Evolutionary conservation across 768 basidiomycete species (phyloP).

Genomic region (Trametes sanguinea): DNA sequence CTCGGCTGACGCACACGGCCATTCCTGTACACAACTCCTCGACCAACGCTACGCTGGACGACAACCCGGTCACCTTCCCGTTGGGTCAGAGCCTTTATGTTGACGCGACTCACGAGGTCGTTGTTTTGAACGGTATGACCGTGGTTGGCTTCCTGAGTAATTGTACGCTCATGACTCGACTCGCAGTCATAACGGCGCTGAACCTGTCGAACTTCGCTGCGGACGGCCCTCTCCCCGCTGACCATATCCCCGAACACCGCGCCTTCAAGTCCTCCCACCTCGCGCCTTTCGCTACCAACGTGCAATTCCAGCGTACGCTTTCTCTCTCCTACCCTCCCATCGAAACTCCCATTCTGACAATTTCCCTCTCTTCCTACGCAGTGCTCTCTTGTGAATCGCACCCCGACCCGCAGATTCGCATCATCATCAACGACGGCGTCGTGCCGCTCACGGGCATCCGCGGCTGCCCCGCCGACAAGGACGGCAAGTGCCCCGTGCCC

Average conservation of each 20-base stretch:
- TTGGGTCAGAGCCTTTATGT: conserved; percentile 75
- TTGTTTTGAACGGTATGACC: conserved; percentile 74
- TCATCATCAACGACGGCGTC: conserved; percentile 88
- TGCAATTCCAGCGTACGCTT: conserved; percentile 81
- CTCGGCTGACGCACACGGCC: conserved; percentile 77
- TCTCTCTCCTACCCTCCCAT: not conserved
- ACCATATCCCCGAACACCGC: conserved; percentile 64
- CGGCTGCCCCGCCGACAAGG: conserved; percentile 69
- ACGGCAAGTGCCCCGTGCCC: conserved; percentile 77
- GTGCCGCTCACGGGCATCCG: conserved; percentile 76
- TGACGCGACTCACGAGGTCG: conserved; percentile 91
- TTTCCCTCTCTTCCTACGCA: conserved; percentile 1
- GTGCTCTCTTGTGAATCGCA: conserved; percentile 33
- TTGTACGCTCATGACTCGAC: conserved; percentile 4
- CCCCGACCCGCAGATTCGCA: conserved; percentile 62
- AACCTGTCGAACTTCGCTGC: conserved; percentile 76
- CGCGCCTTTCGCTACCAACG: conserved; percentile 85
- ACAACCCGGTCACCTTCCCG: conserved; percentile 69
- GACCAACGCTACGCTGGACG: conserved; percentile 81
- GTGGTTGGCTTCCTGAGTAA: not conserved
- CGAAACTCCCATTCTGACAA: not conserved
- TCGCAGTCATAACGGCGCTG: conserved; percentile 76
- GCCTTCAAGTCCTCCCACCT: conserved; percentile 76
- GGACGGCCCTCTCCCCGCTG: conserved; percentile 72
- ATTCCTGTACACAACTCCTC: conserved; percentile 74